Percentiles rank a stretch among this genome's conserved stretches.
Evolutionary conservation across 2,329 filamentous ascomycete genomes (phyloP).

Genomic region (Apiospora malaysiana): DNA sequence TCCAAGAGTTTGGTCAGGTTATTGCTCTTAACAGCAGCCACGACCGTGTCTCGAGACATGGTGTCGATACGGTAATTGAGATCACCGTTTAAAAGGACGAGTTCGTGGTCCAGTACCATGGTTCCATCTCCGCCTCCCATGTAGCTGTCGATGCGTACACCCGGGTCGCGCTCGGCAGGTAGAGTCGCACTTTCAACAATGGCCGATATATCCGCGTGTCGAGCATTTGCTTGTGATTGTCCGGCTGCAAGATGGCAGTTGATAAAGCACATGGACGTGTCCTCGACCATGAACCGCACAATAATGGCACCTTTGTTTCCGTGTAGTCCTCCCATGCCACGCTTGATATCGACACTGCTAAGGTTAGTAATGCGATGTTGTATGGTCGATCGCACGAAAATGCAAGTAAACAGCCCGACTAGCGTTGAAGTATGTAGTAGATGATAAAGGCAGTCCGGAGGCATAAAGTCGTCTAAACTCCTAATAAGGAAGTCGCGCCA

Average conservation of each 20-base stretch:
- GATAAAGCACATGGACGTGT: constrained; percentile 93
- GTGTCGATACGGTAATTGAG: constrained; percentile 98
- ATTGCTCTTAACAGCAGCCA: constrained; percentile 79
- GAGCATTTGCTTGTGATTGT: constrained; percentile 85
- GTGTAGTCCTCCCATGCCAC: constrained; percentile 92
- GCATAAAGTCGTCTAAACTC: constrained; percentile 83
- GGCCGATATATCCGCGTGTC: constrained; percentile 89
- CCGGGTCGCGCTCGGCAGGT: constrained; percentile 72
- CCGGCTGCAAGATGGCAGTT: constrained; percentile 97
- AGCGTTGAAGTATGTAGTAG: constrained; percentile 88
- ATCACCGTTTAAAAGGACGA: constrained; percentile 96
- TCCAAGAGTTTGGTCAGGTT: constrained; percentile 89
- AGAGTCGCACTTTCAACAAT: constrained; percentile 84
- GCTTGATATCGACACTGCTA: constrained; percentile 84
- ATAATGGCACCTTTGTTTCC: constrained; percentile 96
- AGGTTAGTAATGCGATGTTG: constrained; percentile 79
- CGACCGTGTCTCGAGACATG: constrained; percentile 91
- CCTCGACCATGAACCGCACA: constrained; percentile 90
- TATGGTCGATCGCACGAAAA: constrained; percentile 87
- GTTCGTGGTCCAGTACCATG: constrained; percentile 95
- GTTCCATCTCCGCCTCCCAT: constrained; percentile 92
- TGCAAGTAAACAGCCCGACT: constrained; percentile 93
- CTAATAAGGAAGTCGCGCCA: constrained; percentile 91
- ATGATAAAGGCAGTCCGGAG: constrained; percentile 77
- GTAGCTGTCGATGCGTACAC: constrained; percentile 76